Base-by-base conservation (phyloP, 768 basidiomycete genomes). In the Lepiota subincarnata region DNA sequence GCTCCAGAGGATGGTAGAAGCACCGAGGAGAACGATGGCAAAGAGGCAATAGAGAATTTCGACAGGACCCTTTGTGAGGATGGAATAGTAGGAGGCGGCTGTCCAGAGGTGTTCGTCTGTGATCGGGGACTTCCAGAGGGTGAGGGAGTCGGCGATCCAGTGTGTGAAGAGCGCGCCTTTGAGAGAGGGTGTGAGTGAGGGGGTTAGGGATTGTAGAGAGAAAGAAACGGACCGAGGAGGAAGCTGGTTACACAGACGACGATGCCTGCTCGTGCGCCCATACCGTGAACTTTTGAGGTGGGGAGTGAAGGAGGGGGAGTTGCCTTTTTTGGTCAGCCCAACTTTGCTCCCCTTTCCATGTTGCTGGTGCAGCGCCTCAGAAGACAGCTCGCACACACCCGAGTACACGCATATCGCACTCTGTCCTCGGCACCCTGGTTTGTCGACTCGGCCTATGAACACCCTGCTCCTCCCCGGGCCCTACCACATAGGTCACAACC, bases 121-220 rank as follows among this genome's bases (percentile, higher is more conserved):
- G 60, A 86, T 78, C 39, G 91, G 89, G 11, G 87, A 82, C 72
- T 89, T 91, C 91, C 91, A 93, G 37, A 93, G 76, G 31, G 91
- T 93, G 48, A 91, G 73, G 1, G 89, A 92, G 74, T 93, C 91
- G n/a, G 91, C 91, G 57, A 90, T 92, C 91, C 91, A 93, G 65
- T 93, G 87, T 34, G 89, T 92, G 66, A 91, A 91, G 4, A 93
- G 75, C 42, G 86, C 73, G 47, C 91, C 90, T 92, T n/a, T 66
- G 12, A 38, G 22, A 48, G n/a, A 31, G 45, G 49, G 26, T 57
- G 55, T 36, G 34, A 20, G 42, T 50, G 18, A 35, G 8, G 14
- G 14, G 16, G 16, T 34, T n/a, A 24, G 42, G 26, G 18, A 6
- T n/a, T n/a, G n/a, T n/a, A 20, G 19, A 37, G 20, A 57, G 53